Percentiles rank a stretch among this genome's conserved stretches.
Conservation (phyloP, 345 rosid species). For the Eucalyptus regnans region DNA sequence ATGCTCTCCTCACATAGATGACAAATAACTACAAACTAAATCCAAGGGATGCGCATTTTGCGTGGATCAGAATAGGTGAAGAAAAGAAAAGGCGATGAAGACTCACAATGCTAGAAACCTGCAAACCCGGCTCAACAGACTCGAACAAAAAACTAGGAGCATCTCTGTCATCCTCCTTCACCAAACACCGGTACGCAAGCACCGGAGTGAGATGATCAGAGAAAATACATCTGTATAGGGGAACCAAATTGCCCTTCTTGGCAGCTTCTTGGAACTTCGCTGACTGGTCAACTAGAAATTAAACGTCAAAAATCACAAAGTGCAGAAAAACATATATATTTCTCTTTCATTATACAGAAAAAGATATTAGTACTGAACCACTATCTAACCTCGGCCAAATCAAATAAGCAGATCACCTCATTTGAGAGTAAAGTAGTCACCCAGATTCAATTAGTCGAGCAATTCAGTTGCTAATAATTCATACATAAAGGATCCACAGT, state of each 20-base stretch:
- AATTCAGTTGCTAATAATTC: not conserved
- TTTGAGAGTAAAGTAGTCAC: not conserved
- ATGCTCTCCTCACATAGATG: not conserved
- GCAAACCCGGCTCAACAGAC: constrained; percentile 75
- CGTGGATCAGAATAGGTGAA: not conserved
- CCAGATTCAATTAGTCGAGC: not conserved
- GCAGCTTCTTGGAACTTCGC: constrained; percentile 58
- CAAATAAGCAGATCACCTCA: not conserved
- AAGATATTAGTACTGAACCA: not conserved
- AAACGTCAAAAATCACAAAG: not conserved
- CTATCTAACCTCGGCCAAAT: not conserved
- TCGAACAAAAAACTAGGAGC: constrained; percentile 95
- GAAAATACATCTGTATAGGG: constrained; percentile 60
- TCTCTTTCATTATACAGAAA: not conserved
- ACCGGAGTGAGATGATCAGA: constrained; percentile 92
- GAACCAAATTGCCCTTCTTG: constrained; percentile 66
- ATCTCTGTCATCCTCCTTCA: constrained; percentile 89
- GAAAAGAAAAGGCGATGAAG: not conserved
- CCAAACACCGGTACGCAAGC: constrained; percentile 81
- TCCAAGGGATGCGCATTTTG: not conserved
- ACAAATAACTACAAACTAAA: not conserved
- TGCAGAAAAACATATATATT: not conserved
- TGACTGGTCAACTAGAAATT: constrained; percentile 34
- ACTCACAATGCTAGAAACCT: constrained; percentile 53
- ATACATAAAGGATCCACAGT: not conserved